Evolutionary conservation across 495 filamentous ascomycete genomes (phyloP).

Genomic region (Lentithecium fluviatile): DNA sequence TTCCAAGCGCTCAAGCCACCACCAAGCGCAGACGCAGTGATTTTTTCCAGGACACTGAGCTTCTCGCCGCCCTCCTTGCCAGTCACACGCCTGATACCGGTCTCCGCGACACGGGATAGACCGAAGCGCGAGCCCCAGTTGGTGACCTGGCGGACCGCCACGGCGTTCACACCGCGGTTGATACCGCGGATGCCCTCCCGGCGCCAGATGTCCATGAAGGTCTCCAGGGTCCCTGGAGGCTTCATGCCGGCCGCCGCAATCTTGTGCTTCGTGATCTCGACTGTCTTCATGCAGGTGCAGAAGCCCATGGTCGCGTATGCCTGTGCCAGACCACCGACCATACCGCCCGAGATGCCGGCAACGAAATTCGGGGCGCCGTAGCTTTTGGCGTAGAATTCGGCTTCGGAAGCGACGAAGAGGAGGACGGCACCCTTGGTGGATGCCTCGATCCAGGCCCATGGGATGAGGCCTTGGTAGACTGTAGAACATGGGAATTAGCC

Average conservation of each 20-base stretch:
- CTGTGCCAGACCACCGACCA: conserved; percentile 92
- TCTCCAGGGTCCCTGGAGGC: conserved; percentile 82
- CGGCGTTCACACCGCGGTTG: conserved; percentile 97
- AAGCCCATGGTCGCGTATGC: conserved; percentile 99
- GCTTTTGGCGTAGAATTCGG: conserved; percentile 83
- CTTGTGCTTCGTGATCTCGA: conserved; percentile 99
- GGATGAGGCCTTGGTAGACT: conserved; percentile 99
- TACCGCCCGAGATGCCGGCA: conserved; percentile 85
- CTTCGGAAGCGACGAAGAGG: conserved; percentile 97
- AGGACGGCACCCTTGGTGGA: conserved; percentile 99
- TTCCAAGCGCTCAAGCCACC: conserved; percentile 97
- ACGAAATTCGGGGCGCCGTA: conserved; percentile 83
- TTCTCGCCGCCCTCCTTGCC: conserved; percentile 77
- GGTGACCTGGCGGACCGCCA: conserved; percentile 97
- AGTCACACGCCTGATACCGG: conserved; percentile 75
- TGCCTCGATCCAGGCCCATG: conserved; percentile 99
- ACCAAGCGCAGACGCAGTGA: conserved; percentile 80
- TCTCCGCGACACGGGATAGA: conserved; percentile 84
- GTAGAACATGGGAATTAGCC: conserved; percentile 29
- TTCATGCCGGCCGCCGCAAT: conserved; percentile 77
- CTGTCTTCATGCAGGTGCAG: conserved; percentile 99
- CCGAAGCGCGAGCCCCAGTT: conserved; percentile 99
- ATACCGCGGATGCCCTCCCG: conserved; percentile 93
- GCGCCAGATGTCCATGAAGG: conserved; percentile 96
- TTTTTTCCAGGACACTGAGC: conserved; percentile 80